A percentile compares a stretch with the other conserved stretches of the same genome.
These are phyloP conservation scores for Dactylellina haptotyla DNA, from an alignment of 2,329 filamentous ascomycete species.

Conservation along the genomic window DNA sequence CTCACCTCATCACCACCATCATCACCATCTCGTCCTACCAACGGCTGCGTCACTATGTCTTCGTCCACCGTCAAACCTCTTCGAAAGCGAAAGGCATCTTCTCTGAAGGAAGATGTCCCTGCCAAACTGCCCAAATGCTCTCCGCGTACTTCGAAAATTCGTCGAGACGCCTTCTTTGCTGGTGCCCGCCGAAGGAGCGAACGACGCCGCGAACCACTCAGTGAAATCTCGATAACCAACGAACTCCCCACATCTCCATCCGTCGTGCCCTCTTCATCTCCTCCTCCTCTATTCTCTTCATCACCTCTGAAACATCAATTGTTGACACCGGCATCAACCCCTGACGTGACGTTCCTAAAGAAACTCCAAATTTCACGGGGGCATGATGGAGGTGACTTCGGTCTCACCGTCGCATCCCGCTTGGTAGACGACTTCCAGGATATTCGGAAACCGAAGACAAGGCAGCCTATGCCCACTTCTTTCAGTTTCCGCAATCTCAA, in stretches of 20 bases:
- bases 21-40: background rate
- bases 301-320: conserved; percentile 46
- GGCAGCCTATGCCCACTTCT: conserved; percentile 44
- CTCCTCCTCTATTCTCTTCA: conserved; percentile 42
- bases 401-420: conserved; percentile 9
- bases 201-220: conserved; percentile 33
- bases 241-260: conserved; percentile 42
- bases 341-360: conserved; percentile 51
- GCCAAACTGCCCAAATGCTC: conserved; percentile 51
- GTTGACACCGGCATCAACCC: conserved; percentile 43
- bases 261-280: conserved; percentile 15
- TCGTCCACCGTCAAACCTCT: conserved; percentile 5
- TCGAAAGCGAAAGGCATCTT: conserved; percentile 42
- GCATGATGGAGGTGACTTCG: conserved; percentile 15
- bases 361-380: conserved; percentile 39
- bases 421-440: conserved; percentile 51
- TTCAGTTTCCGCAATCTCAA: conserved; percentile 45
- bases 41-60: conserved; percentile 8
- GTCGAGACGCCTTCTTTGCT: conserved; percentile 51
- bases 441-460: conserved; percentile 32
- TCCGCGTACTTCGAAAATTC: conserved; percentile 47
- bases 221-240: conserved; percentile 43
- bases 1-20: background rate
- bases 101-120: conserved; percentile 39
- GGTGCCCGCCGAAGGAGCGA: conserved; percentile 35